phyloP scores from a whole-genome alignment of 257 asterid species.

The Striga asiatica region DNA sequence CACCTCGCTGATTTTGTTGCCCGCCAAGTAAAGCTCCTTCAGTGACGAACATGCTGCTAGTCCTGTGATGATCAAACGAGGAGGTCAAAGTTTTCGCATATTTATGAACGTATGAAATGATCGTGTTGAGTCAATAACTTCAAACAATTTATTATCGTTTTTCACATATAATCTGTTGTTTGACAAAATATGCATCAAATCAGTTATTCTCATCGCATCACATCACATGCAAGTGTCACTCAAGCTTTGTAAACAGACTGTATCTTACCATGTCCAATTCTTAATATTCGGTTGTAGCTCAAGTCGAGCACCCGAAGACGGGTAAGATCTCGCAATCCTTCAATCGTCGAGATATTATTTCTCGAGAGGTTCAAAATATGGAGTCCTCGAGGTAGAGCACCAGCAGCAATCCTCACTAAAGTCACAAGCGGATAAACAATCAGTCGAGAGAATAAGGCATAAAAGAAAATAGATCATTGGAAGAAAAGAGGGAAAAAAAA shows the following conservation, averaged over 20 bases:
- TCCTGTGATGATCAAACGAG: conserved; percentile 42
- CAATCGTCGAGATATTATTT: conserved; percentile 73
- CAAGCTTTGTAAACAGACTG: conserved; percentile 1
- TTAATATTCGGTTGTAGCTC: conserved; percentile 77
- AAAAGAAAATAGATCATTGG: neutral
- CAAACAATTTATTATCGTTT: too few relatives aligned
- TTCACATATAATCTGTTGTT: neutral
- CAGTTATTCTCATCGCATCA: neutral
- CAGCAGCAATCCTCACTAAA: conserved; percentile 79
- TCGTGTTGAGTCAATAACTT: too few relatives aligned
- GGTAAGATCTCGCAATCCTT: conserved; percentile 86
- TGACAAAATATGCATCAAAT: neutral
- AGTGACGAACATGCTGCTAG: conserved; percentile 84
- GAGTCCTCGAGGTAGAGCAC: conserved; percentile 93
- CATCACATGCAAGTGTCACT: neutral
- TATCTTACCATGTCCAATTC: conserved; percentile 86
- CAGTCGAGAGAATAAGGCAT: conserved; percentile 5
- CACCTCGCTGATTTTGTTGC: conserved; percentile 93
- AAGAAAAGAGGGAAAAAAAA: conserved; percentile 12
- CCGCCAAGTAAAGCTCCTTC: conserved; percentile 84
- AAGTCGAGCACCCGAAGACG: conserved; percentile 93
- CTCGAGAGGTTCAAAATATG: conserved; percentile 83
- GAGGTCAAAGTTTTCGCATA: too few relatives aligned
- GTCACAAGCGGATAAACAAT: conserved; percentile 2
- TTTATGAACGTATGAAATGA: too few relatives aligned